These are phyloP conservation scores for Lodderomyces parapsilosis DNA, from an alignment of 1,139 yeast genomes.

Conservation along the genomic window DNA sequence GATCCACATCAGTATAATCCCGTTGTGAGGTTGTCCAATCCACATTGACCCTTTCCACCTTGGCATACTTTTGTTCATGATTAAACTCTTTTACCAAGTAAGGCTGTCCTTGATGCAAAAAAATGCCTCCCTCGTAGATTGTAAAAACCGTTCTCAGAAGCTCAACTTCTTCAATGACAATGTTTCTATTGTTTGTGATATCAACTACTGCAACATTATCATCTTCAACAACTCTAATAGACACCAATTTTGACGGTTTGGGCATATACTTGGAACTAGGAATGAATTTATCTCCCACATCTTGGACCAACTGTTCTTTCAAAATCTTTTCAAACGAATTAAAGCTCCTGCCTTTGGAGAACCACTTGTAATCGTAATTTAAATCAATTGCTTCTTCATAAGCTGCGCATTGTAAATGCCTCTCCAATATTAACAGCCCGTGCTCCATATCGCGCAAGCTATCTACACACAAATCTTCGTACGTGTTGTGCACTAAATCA, in stretches of 20 bases:
- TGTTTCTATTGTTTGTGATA: conserved; percentile 68
- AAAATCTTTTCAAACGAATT: conserved; percentile 37
- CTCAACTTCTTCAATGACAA: conserved; percentile 87
- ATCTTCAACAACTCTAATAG: conserved; percentile 82
- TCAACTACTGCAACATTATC: conserved; percentile 85
- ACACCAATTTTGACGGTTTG: conserved; percentile 73
- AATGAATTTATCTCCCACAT: conserved; percentile 57
- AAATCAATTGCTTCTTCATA: conserved; percentile 68
- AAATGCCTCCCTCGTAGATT: conserved; percentile 92
- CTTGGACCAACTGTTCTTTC: conserved; percentile 43
- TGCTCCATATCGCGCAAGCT: conserved; percentile 36
- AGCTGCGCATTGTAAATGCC: conserved; percentile 94
- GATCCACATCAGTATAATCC: conserved; percentile 91
- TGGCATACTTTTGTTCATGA: conserved; percentile 71
- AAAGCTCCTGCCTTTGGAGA: conserved; percentile 23
- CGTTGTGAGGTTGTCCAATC: conserved; percentile 93
- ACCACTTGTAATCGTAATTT: conserved; percentile 55
- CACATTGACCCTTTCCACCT: conserved; percentile 82
- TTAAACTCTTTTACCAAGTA: conserved; percentile 84
- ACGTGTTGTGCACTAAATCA: conserved; percentile 49
- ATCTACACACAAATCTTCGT: conserved; percentile 46
- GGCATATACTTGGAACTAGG: conserved; percentile 64
- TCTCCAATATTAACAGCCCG: conserved; percentile 54
- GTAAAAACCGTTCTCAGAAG: conserved; percentile 87
- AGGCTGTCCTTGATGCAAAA: conserved; percentile 89